Evolutionary conservation across 2,329 filamentous ascomycete species (phyloP).

Genomic region (Fusarium anthophilum): DNA sequence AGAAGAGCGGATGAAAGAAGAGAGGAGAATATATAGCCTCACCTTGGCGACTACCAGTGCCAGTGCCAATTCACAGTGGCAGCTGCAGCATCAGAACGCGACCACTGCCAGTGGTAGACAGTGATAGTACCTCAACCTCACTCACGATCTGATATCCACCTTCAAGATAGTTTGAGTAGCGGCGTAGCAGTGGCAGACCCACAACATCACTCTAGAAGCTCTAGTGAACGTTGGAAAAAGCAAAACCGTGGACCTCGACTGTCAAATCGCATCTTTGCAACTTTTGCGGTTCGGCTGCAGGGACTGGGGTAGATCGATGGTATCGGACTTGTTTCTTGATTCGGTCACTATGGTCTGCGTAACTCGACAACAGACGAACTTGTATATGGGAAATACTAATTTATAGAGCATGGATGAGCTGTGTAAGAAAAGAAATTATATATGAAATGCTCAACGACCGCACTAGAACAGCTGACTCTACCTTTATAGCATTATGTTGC

Average conservation of each 20-base stretch:
- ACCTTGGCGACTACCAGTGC: not conserved
- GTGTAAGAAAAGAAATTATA: not conserved
- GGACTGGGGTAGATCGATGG: constrained; percentile 2
- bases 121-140: not conserved
- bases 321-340: constrained; percentile 10
- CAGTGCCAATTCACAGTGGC: not conserved
- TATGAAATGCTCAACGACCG: not conserved
- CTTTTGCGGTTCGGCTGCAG: not conserved
- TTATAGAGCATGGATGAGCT: not conserved
- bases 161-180: not conserved
- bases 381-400: not conserved
- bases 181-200: constrained; percentile 13
- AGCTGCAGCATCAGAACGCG: not conserved
- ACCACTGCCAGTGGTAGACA: not conserved
- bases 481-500: not conserved
- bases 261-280: constrained; percentile 4
- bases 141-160: constrained; percentile 1
- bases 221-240: constrained; percentile 12
- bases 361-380: not conserved
- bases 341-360: not conserved
- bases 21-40: constrained; percentile 3
- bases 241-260: constrained; percentile 1
- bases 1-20: not conserved
- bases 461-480: not conserved
- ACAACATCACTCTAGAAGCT: not conserved